Percentiles rank a stretch among this genome's conserved stretches.
Conservation (phyloP, 495 filamentous ascomycete species). For the Penicillium tannophilum region DNA sequence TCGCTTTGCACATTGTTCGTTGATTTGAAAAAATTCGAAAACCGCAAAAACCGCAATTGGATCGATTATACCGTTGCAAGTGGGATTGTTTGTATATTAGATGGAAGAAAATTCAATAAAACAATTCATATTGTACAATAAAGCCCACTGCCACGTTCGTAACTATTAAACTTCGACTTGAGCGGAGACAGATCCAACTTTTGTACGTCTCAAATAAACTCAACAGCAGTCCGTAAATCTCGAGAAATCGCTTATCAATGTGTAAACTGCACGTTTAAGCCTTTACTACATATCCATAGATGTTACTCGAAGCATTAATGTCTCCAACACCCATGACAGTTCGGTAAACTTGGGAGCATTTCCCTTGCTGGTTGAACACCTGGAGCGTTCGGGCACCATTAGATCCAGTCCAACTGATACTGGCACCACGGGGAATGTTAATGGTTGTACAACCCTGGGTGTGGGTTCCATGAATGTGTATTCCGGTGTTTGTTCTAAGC, state of each 20-base stretch:
- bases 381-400: slow-evolving; percentile 16
- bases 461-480: neutral
- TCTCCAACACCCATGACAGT: slow-evolving; percentile 20
- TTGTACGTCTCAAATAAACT: neutral
- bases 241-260: too few relatives aligned
- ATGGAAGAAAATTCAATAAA: too few relatives aligned
- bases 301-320: slow-evolving; percentile 24
- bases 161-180: too few relatives aligned
- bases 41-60: neutral
- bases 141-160: too few relatives aligned
- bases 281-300: slow-evolving; percentile 24
- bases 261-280: neutral
- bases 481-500: neutral
- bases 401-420: slow-evolving; percentile 21
- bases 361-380: slow-evolving; percentile 15
- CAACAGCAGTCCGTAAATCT: neutral
- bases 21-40: neutral
- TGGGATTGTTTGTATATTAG: too few relatives aligned
- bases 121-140: too few relatives aligned
- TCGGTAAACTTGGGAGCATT: slow-evolving; percentile 19
- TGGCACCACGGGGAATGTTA: slow-evolving; percentile 14
- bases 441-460: slow-evolving; percentile 11
- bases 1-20: neutral
- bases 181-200: too few relatives aligned
- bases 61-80: neutral